phyloP scores from a whole-genome alignment of 2,329 filamentous ascomycete species.

The Clonostachys chloroleuca region DNA sequence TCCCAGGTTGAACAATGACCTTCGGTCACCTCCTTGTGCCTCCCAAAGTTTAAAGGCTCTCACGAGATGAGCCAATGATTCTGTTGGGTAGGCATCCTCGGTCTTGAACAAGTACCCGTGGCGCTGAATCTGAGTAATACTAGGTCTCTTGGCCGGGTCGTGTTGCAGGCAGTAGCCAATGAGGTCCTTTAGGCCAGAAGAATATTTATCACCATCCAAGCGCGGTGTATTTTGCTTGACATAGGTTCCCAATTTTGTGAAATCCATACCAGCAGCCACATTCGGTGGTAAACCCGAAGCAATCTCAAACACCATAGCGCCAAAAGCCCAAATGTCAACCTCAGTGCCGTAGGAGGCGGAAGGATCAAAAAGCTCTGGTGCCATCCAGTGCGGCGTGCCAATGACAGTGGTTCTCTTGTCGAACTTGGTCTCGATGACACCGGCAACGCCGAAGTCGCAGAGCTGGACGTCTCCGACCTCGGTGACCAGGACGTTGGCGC shows the following conservation, averaged over 20 bases:
- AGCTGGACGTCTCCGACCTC: conserved; percentile 75
- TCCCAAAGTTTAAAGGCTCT: conserved; percentile 74
- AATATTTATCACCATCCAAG: conserved; percentile 69
- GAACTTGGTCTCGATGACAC: conserved; percentile 68
- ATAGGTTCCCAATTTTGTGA: conserved; percentile 48
- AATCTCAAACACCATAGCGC: conserved; percentile 76
- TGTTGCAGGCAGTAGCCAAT: conserved; percentile 70
- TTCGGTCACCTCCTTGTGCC: conserved; percentile 64
- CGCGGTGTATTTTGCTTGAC: conserved; percentile 60
- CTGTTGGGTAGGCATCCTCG: conserved; percentile 57
- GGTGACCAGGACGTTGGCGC: conserved; percentile 75
- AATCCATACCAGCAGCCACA: conserved; percentile 44
- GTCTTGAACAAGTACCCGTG: conserved; percentile 68
- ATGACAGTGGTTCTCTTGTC: conserved; percentile 79
- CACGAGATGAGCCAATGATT: conserved; percentile 60
- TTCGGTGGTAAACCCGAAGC: conserved; percentile 74
- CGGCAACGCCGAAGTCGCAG: conserved; percentile 81
- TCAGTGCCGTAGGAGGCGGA: conserved; percentile 64
- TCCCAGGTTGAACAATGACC: conserved; percentile 56
- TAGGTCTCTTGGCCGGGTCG: conserved; percentile 63
- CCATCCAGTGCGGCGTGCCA: conserved; percentile 84
- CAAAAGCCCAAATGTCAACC: conserved; percentile 83
- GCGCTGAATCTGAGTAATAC: conserved; percentile 63
- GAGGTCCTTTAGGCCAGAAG: conserved; percentile 62
- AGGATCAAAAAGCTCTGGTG: conserved; percentile 69